Evolutionary conservation across 2,329 filamentous ascomycete species (phyloP), one percentile per base, ranked within the genome.

Genomic region (Neophaeococcomyces aloes): DNA sequence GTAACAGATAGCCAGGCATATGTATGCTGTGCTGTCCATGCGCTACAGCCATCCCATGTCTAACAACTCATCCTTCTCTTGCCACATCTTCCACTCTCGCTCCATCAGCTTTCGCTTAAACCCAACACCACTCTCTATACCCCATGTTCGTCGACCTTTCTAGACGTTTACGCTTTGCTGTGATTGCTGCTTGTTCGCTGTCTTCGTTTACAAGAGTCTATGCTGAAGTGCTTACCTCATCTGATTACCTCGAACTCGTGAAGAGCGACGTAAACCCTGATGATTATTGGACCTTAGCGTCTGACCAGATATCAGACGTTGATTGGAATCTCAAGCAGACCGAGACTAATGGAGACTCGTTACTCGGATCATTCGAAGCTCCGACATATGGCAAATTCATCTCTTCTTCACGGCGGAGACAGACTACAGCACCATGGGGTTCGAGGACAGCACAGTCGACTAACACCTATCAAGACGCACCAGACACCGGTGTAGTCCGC

Each of bases 401-500:
- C n/a, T 36, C 42, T n/a, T 39, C 44, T 11, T 29, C 41, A 7
- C 27, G 41, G 25, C 19, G 34, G 27, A 29, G 39, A 25, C 33
- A 37, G 21, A 38, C 25, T 10, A 44, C 15, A 14, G 23, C 33
- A 19, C 46, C 46, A 17, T 48, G 46, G 46, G 46, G 47, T 21
- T 32, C 35, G 8, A 44, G 42, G 18, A 50, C 48, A 8, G 51
- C 50, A 2, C 35, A 36, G 13, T 44, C 47, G 36, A 52, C 45
- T 33, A 46, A 53, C 37, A 46, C 49, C 4, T 50, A 52, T 35
- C 37, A 18, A 7, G 36, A 41, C 17, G 18, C 40, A 7, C 51
- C 53, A 4, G 33, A 44, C 13, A 50, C 52, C 10, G 48, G 56
- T 10, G 50, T 55, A 2, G 57, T 56, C 5, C 53, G 59, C 19